Base-by-base conservation (phyloP, 2,329 filamentous ascomycete species). In the Pseudonectria buxi region DNA sequence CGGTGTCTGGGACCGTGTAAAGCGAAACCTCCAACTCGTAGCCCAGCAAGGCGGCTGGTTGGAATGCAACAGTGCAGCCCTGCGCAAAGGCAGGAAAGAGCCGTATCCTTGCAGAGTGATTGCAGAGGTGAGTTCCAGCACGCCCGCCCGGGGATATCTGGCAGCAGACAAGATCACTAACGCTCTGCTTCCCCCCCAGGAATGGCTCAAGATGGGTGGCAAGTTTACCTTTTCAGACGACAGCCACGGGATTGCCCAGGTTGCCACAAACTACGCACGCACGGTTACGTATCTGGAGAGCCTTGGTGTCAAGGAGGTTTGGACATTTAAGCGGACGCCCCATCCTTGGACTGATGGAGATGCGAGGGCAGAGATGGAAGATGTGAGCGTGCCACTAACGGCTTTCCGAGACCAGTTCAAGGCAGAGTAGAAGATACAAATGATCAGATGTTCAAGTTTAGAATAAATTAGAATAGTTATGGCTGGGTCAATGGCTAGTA, bases 141-240 rank as follows among this genome's bases (percentile, higher is more conserved):
- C 22, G 13, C n/a, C 3, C 6, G 7, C n/a, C 12, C n/a, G 28
- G 9, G 28, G 10, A n/a, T 30, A 18, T 24, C 14, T 10, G 10
- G 4, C 9, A 14, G 12, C n/a, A 12, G 26, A 22, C 18, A 22
- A 22, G 16, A 6, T n/a, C 14, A 26, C 3, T 26, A 4, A 35
- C 39, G 14, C 32, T 41, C 6, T 41, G 39, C 28, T 10, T 7
- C 25, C 14, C 12, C 6, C 35, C 10, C 43, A 85, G 82, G 76
- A 78, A 56, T 94, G 87, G 67, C 55, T 88, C 35, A 63, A 62
- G 7, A 71, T 86, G 51, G 81, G 81, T 15, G 89, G 92, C 15
- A 76, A 75, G 41, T 94, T 96, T 61, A 94, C 87, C 35, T 72
- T 98, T 50, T 95, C 86, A 6, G 92, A 98, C 59, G 92, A 98